Percentiles rank a stretch among this genome's conserved stretches.
phyloP scores from a whole-genome alignment of 2,329 filamentous ascomycete species.

The Aspergillus flavus region DNA sequence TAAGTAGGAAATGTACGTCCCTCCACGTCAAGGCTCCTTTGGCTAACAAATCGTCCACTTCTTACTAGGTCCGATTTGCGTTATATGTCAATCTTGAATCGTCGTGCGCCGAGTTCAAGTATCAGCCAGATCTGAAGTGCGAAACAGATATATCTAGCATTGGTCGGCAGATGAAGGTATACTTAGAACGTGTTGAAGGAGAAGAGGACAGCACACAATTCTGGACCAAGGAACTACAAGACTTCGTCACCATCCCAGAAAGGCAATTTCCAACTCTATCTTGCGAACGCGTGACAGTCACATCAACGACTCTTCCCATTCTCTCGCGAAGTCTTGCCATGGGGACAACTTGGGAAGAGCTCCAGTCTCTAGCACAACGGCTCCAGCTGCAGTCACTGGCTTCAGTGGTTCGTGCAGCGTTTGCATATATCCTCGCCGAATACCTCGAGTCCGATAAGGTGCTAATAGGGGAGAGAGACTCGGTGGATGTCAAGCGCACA shows the following conservation, averaged over 20 bases:
- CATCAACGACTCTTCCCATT: neutral
- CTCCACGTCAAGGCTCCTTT: too few relatives aligned
- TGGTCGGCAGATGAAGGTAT: neutral
- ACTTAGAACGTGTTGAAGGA: neutral
- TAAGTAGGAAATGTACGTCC: neutral
- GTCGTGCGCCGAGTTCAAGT: neutral
- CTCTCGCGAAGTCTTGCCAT: neutral
- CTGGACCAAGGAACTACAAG: neutral
- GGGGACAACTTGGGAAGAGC: neutral
- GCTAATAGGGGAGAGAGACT: neutral
- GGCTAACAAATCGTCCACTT: too few relatives aligned
- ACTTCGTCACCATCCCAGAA: neutral
- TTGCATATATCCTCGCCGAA: slow-evolving; percentile 15
- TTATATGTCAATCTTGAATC: neutral
- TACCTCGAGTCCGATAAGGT: slow-evolving; percentile 14
- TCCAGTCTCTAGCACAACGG: neutral
- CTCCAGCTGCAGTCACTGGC: neutral
- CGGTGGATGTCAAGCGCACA: neutral
- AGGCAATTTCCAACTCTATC: neutral
- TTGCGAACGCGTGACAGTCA: neutral
- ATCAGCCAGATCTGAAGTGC: neutral
- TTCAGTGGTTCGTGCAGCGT: slow-evolving; percentile 10
- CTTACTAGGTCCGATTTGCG: neutral
- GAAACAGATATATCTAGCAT: neutral
- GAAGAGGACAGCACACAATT: neutral